A percentile compares a stretch with the other conserved stretches of the same genome.
Evolutionary conservation across 2,329 filamentous ascomycete species (phyloP).

Genomic region (Colletotrichum filicis): DNA sequence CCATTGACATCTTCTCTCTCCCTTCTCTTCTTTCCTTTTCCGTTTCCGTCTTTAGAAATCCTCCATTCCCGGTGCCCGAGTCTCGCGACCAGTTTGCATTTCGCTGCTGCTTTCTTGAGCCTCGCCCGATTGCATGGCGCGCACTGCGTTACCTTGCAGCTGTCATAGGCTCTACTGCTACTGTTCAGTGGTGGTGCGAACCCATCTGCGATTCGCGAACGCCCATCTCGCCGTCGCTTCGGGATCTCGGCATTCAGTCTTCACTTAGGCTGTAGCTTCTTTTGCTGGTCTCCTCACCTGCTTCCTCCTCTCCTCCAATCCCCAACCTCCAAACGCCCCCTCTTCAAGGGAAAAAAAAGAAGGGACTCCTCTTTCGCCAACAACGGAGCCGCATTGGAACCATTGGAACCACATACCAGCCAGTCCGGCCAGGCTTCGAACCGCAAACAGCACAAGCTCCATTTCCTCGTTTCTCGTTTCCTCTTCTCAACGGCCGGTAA

Average conservation of each 20-base stretch:
- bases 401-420: not conserved
- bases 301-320: not conserved
- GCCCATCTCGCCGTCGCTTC: constrained; percentile 10
- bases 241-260: constrained; percentile 23
- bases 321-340: not conserved
- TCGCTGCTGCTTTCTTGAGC: not conserved
- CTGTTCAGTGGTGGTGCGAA: too few species aligned
- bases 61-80: not conserved
- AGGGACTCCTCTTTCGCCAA: not conserved
- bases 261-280: not conserved
- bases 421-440: not conserved
- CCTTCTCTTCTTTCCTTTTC: not conserved
- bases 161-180: not conserved
- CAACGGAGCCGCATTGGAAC: constrained; percentile 10
- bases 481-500: not conserved
- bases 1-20: not conserved
- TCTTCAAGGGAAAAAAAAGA: not conserved
- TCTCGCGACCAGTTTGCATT: too few species aligned
- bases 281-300: not conserved
- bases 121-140: not conserved
- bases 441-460: not conserved
- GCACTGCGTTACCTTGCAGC: not conserved
- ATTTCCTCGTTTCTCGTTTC: not conserved
- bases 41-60: not conserved
- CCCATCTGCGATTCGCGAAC: not conserved